Conservation (phyloP, 2,329 filamentous ascomycete species). For the Paecilomyces fulvus region DNA sequence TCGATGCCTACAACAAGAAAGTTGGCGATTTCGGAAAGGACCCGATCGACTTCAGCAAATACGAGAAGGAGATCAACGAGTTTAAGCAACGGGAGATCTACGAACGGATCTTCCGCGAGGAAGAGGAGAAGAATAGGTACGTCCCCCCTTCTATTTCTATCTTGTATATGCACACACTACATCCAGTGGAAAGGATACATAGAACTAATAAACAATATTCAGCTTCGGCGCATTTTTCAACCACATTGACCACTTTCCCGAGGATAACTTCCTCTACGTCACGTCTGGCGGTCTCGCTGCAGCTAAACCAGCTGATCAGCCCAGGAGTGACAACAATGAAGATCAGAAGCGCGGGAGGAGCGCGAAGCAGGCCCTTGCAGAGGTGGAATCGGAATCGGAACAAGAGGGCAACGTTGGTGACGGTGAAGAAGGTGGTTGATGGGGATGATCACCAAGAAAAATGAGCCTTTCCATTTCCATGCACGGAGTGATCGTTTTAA, state of each 20-base stretch:
- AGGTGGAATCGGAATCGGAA: constrained; percentile 17
- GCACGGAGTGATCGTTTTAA: not conserved
- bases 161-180: not conserved
- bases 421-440: constrained; percentile 14
- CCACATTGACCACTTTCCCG: constrained; percentile 66
- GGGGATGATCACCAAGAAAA: not conserved
- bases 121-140: constrained; percentile 79
- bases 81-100: constrained; percentile 95
- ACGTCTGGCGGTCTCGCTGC: constrained; percentile 60
- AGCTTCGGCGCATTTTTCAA: constrained; percentile 73
- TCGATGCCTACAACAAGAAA: constrained; percentile 76
- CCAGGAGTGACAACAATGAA: not conserved
- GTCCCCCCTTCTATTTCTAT: constrained; percentile 35
- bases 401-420: constrained; percentile 9
- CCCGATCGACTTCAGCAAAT: constrained; percentile 69
- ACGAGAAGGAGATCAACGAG: constrained; percentile 67
- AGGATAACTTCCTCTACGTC: constrained; percentile 65
- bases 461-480: not conserved
- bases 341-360: constrained; percentile 12
- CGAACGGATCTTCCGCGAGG: constrained; percentile 78
- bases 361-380: constrained; percentile 22
- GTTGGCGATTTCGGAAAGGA: constrained; percentile 57
- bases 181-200: not conserved
- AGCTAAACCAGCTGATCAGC: constrained; percentile 34
- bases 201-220: constrained; percentile 1